Evolutionary conservation across 805 yeast genomes (phyloP), one percentile per base, ranked within the genome.

Genomic region (Ogataea corticis): DNA sequence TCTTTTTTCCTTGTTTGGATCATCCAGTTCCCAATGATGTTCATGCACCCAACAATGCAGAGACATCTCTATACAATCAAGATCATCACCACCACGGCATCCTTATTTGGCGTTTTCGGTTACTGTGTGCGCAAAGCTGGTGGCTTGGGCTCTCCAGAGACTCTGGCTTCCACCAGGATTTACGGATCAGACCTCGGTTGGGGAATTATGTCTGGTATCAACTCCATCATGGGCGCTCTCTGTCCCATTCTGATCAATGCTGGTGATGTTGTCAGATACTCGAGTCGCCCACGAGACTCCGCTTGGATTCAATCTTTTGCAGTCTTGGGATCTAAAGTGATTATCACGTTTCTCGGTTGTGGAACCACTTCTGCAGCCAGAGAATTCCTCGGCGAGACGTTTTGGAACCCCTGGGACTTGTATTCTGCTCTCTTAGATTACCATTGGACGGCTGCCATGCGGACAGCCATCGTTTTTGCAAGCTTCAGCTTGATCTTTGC

Each of bases 341-440:
- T 41, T 13, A 49, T 51, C 18, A 21, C 47, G 3, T 27, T 51
- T 32, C 42, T 51, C n/a, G 55, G 55, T 16, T 33, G 38, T 25
- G 48, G 37, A 7, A 39, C 50, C 7, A 43, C 54, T 9, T 45
- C 47, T 27, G 45, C 50, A 9, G 43, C 46, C 6, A 43, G 23
- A 9, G 33, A 28, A 31, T 35, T 48, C 17, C 38, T 41, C 11
- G 52, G 62, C 5, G 43, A 30, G n/a, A 46, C 50, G 3, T 57
- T 51, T 28, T 58, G 63, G 63, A 56, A 52, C 33, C 52, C 54
- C 49, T 58, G 61, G 61, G 61, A 54, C 19, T 44, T 58, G n/a
- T 52, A 49, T 13, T 37, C 42, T 11, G 61, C 58, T 33, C 49
- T 58, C 13, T 38, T 58, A 4, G 62, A 58, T 21, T 38, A 55